These are phyloP conservation scores for Xylariaceae sp. DNA, from an alignment of 2,329 filamentous ascomycete genomes.

Conservation along the genomic window DNA sequence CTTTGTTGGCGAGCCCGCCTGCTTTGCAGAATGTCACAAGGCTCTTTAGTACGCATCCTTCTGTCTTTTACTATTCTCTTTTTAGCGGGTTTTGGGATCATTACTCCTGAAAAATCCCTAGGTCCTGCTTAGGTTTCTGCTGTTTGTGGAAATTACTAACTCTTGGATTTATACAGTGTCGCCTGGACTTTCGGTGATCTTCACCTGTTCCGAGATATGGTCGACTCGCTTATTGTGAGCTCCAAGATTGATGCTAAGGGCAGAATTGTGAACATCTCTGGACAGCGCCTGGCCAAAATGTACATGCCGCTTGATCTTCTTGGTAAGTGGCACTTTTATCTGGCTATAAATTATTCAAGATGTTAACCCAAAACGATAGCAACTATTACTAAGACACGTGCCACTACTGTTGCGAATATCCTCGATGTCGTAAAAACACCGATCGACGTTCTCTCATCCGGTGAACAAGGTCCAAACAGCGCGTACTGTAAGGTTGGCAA, in stretches of 20 bases:
- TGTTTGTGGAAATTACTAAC: background rate
- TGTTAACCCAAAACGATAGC: conserved; percentile 20
- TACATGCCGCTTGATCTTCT: conserved; percentile 31
- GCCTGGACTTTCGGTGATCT: conserved; percentile 37
- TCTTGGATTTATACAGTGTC: conserved; percentile 13
- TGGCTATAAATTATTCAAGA: background rate
- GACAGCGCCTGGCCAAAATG: conserved; percentile 31
- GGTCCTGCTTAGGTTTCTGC: background rate
- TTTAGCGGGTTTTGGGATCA: background rate
- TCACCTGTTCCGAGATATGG: conserved; percentile 33
- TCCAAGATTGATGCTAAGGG: conserved; percentile 29
- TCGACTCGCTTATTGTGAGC: conserved; percentile 34
- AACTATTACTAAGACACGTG: conserved; percentile 24
- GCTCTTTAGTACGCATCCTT: conserved; percentile 18
- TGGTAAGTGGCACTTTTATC: conserved; percentile 24
- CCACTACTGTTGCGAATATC: conserved; percentile 26
- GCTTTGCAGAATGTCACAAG: conserved; percentile 31
- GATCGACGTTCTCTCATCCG: conserved; percentile 20
- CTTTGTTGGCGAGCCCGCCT: conserved; percentile 9
- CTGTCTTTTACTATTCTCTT: background rate
- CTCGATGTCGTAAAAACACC: conserved; percentile 24
- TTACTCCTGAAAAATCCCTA: no score
- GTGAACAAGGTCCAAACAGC: background rate
- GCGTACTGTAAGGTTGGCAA: conserved; percentile 33
- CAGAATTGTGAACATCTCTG: conserved; percentile 31